Percentiles rank a stretch among this genome's conserved stretches.
These are phyloP conservation scores for Lactifluus volemus DNA, from an alignment of 768 basidiomycete genomes.

Conservation along the genomic window DNA sequence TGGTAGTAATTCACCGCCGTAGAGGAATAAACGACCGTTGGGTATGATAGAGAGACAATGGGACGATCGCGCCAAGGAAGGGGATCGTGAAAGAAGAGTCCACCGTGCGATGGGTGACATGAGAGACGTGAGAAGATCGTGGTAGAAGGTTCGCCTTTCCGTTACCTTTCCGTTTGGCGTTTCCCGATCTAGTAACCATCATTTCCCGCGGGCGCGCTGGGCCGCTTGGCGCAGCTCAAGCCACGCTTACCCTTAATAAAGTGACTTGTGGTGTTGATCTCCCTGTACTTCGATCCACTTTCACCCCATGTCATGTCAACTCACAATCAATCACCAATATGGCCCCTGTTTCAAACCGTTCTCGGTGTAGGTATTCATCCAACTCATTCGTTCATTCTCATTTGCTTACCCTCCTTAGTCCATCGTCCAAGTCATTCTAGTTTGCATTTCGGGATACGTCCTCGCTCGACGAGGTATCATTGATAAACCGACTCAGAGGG, in stretches of 20 bases:
- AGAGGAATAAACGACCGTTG: slow-evolving; percentile 25
- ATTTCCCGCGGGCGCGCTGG: too few species aligned
- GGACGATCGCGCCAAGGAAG: slow-evolving; percentile 32
- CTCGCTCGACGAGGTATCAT: slow-evolving; percentile 74
- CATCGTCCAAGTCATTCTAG: slow-evolving; percentile 79
- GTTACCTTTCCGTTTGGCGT: too few species aligned
- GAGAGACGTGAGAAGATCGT: too few species aligned
- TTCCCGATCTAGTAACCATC: too few species aligned
- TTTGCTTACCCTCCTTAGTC: slow-evolving; percentile 41
- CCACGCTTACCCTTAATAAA: too few species aligned
- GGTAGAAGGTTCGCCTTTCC: too few species aligned
- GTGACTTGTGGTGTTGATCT: not conserved
- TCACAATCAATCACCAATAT: slow-evolving; percentile 27
- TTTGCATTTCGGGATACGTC: slow-evolving; percentile 77
- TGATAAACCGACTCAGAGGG: slow-evolving; percentile 86
- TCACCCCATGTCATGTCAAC: slow-evolving; percentile 8
- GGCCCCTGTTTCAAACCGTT: slow-evolving; percentile 44
- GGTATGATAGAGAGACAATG: slow-evolving; percentile 27
- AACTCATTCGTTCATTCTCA: not conserved
- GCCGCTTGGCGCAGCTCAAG: too few species aligned
- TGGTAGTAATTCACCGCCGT: slow-evolving; percentile 37
- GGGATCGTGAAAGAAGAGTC: not conserved
- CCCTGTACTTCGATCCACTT: not conserved
- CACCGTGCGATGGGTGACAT: not conserved
- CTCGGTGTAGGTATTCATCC: slow-evolving; percentile 37